Evolutionary conservation across 1,139 yeast species (phyloP).

Genomic region (Citeromyces hawaiiensis): DNA sequence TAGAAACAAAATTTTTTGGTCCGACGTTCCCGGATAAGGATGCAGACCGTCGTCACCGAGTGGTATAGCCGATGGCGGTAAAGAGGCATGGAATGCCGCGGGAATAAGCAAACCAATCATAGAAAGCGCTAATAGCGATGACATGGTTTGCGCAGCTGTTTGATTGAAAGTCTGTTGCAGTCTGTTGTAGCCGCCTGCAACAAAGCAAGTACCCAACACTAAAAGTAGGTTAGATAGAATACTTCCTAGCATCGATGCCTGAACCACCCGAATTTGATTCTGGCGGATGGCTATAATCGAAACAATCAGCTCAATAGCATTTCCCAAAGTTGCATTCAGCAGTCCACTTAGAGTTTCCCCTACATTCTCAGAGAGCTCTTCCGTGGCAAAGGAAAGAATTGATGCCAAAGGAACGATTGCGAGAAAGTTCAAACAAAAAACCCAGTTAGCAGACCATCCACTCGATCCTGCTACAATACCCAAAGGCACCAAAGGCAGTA

Average conservation of each 20-base stretch:
- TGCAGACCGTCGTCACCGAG: constrained; percentile 15
- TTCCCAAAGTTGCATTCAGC: constrained; percentile 91
- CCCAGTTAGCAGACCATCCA: constrained; percentile 40
- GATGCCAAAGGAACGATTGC: constrained; percentile 94
- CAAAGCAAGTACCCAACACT: constrained; percentile 90
- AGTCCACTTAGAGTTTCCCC: constrained; percentile 88
- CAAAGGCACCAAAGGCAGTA: constrained; percentile 73
- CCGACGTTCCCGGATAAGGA: constrained; percentile 20
- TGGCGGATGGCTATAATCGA: constrained; percentile 78
- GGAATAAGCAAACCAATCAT: constrained; percentile 84
- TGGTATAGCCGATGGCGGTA: constrained; percentile 30
- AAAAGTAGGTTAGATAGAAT: constrained; percentile 75
- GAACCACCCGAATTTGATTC: constrained; percentile 86
- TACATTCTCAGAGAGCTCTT: constrained; percentile 74
- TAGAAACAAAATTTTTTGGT: constrained; percentile 48
- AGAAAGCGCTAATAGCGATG: constrained; percentile 82
- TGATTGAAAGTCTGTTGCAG: constrained; percentile 84
- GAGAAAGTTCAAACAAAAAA: constrained; percentile 67
- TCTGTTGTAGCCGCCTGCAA: constrained; percentile 84
- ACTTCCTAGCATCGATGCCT: constrained; percentile 94
- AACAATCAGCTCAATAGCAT: constrained; percentile 87
- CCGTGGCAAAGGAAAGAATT: constrained; percentile 81
- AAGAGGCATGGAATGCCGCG: constrained; percentile 87
- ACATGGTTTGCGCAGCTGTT: constrained; percentile 97
- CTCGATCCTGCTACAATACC: constrained; percentile 66